Conservation (phyloP, 305 asterid genomes). For the Nicotiana rustica region DNA sequence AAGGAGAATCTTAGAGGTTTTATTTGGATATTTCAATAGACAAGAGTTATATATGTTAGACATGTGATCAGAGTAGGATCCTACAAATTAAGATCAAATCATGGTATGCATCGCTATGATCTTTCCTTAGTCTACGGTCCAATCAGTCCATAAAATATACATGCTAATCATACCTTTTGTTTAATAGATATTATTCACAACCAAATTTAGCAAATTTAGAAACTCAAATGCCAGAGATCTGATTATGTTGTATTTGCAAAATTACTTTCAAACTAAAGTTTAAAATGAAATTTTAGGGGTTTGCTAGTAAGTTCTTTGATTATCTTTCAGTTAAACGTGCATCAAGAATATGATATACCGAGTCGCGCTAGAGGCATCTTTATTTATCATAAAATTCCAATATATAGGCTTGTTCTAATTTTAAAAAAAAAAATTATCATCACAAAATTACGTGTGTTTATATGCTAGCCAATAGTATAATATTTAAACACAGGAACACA, state of each 20-base stretch:
- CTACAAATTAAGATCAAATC: neutral
- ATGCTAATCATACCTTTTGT: neutral
- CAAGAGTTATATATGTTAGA: neutral
- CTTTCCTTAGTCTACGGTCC: neutral
- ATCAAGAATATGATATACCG: neutral
- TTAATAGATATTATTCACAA: neutral
- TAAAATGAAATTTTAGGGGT: neutral
- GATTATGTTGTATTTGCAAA: neutral
- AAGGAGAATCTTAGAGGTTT: too few relatives aligned
- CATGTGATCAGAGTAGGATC: neutral
- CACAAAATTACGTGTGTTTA: neutral
- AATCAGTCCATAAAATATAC: neutral
- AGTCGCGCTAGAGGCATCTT: neutral
- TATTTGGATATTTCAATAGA: neutral
- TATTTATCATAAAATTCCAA: too few relatives aligned
- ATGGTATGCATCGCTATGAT: neutral
- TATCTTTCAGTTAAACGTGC: neutral
- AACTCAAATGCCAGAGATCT: constrained; percentile 1
- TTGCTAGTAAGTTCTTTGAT: neutral
- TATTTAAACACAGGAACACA: neutral
- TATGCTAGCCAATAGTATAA: neutral
- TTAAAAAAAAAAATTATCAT: neutral
- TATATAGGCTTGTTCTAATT: too few relatives aligned
- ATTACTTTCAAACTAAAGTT: too few relatives aligned
- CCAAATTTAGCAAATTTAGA: neutral